A percentile compares a stretch with the other conserved stretches of the same genome.
These are phyloP conservation scores for Elsinoe fawcettii DNA, from an alignment of 2,329 filamentous ascomycete genomes.

Conservation along the genomic window DNA sequence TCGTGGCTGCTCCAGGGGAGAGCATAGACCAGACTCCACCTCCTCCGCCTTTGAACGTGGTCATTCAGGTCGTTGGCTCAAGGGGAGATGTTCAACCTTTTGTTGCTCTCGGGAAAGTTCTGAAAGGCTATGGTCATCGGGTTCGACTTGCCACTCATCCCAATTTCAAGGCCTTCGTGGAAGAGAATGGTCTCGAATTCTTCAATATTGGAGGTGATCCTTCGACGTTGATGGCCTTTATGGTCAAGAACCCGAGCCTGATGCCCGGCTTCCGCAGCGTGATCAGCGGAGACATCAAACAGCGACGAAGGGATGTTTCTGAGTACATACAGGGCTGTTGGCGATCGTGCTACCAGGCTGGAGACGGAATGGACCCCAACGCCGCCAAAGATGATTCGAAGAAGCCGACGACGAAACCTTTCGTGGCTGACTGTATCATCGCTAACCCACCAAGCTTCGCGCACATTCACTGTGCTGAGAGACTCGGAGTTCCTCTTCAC, in stretches of 20 bases:
- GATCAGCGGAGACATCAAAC: constrained; percentile 67
- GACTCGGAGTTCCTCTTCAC: constrained; percentile 65
- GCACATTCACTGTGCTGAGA: constrained; percentile 67
- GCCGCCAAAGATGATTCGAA: constrained; percentile 35
- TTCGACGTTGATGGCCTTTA: constrained; percentile 59
- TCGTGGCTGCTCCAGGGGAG: constrained; percentile 60
- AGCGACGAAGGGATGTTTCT: constrained; percentile 64
- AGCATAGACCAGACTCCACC: constrained; percentile 49
- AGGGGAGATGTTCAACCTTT: constrained; percentile 46
- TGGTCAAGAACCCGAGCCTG: constrained; percentile 81
- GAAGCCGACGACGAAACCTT: constrained; percentile 44
- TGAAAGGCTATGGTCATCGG: constrained; percentile 43
- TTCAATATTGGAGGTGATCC: constrained; percentile 46
- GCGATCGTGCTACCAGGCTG: constrained; percentile 75
- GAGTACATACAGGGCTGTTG: constrained; percentile 79
- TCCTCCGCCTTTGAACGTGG: constrained; percentile 38
- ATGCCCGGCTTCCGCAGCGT: constrained; percentile 76
- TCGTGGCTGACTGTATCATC: constrained; percentile 76
- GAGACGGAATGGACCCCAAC: constrained; percentile 53
- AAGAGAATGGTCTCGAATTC: constrained; percentile 44
- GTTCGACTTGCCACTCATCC: constrained; percentile 44
- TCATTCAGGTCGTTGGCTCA: constrained; percentile 43
- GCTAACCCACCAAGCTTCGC: constrained; percentile 72
- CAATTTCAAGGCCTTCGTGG: constrained; percentile 42
- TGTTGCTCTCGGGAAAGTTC: constrained; percentile 42